phyloP scores from a whole-genome alignment of 805 yeast species.

The Candida methanosorbosa region DNA sequence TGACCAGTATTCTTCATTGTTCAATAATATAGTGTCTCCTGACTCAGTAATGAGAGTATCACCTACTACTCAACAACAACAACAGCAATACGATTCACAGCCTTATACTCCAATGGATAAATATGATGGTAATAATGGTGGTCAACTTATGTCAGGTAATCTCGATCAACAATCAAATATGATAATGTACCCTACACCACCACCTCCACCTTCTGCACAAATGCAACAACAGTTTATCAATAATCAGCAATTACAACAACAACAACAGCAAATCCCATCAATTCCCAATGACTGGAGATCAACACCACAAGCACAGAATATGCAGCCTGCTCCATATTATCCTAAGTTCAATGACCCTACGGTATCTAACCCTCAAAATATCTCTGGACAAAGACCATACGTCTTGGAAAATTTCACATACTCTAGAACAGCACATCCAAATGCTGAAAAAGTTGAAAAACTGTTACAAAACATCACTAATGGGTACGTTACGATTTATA shows the following conservation, averaged over 20 bases:
- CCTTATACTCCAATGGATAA: neutral
- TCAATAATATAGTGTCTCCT: too few species aligned
- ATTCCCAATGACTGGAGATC: too few species aligned
- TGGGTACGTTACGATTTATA: constrained; percentile 37
- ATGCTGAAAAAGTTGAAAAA: constrained; percentile 37
- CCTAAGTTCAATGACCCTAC: constrained; percentile 18
- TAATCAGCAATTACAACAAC: constrained; percentile 1
- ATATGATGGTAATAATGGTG: neutral
- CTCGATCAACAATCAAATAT: too few species aligned
- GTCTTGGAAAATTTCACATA: constrained; percentile 23
- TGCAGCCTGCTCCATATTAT: constrained; percentile 17
- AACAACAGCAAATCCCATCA: neutral
- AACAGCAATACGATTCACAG: too few species aligned
- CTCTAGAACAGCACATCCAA: constrained; percentile 37
- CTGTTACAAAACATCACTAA: constrained; percentile 36
- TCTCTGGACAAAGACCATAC: constrained; percentile 7
- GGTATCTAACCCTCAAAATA: neutral
- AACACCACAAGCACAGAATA: neutral
- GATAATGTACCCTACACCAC: too few species aligned
- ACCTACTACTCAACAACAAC: neutral
- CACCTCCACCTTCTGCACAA: neutral
- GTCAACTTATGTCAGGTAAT: too few species aligned
- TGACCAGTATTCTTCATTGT: constrained; percentile 16
- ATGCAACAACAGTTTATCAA: too few species aligned
- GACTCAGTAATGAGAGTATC: constrained; percentile 1